Evolutionary conservation across 768 basidiomycete species (phyloP), one percentile per base, ranked within the genome.

Genomic region (Tephrocybe rancida): DNA sequence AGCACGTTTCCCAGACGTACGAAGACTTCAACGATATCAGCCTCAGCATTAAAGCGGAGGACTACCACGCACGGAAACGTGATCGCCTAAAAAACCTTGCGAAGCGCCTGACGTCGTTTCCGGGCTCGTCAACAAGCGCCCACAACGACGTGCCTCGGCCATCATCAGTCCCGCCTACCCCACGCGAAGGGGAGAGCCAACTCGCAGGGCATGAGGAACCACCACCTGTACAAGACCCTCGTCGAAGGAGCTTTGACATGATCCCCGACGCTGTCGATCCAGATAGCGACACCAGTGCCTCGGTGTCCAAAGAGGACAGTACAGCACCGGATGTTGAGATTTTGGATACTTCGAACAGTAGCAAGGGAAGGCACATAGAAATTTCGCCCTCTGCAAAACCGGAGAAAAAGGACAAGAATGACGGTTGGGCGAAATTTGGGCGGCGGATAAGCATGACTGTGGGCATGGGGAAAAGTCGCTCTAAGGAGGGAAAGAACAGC

Each of bases 21-120:
- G 95, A 98, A 69, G 92, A 94, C 64, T 98, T 97, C 69, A 88
- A 90, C 67, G 95, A 97, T 69, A 87, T 98, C 61, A 93, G 92
- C 47, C 74, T 98, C 29, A 90, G 88, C 68, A 88, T 95, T 68
- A 91, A 88, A 66, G 81, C 87, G 0, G 90, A 94, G 56, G 88
- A 92, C 59, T 90, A 90, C 54, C 82, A 81, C 50, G 81, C 83
- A 52, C 79, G 88, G 48, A 96, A 87, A 69, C 84, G 92, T 32
- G 89, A 95, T 68, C 81, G 80, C 43, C 70, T 96, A 55, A 87
- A 84, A 68, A 85, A 82, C 44, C 72, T 95, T 43, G 90, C 90
- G 16, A 86, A 83, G 61, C 81, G 79, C 60, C 72, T 90, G 50
- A 75, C 78, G 24, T 69, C 70, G 8, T 75, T 78, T 54, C 73